Conservation (phyloP, 306 rosid species). For the Oxytropis ochrocephala region DNA sequence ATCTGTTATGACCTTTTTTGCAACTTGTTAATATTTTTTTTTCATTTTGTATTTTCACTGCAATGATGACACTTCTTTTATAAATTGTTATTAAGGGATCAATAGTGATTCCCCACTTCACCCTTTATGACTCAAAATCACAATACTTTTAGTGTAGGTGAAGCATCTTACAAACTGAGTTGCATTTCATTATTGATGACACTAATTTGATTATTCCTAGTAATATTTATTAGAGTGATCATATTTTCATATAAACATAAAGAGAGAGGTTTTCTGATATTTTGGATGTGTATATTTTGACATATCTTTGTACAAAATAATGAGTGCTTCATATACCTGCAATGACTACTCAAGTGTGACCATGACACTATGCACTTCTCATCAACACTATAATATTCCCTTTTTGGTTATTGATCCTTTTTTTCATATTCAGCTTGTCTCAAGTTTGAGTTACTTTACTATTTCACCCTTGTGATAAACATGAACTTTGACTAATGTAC, state of each 20-base stretch:
- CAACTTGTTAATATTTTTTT: not conserved
- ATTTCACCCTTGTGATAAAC: not conserved
- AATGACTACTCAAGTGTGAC: slow-evolving; percentile 19
- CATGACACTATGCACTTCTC: slow-evolving; percentile 17
- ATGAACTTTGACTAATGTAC: slow-evolving; percentile 20
- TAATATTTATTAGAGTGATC: not conserved
- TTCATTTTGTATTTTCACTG: not conserved
- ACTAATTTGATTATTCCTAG: not conserved
- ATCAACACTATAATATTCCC: not conserved
- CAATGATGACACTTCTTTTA: slow-evolving; percentile 9
- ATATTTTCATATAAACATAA: not conserved
- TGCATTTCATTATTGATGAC: too few relatives aligned
- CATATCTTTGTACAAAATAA: not conserved
- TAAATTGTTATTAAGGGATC: too few relatives aligned
- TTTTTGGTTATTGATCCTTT: slow-evolving; percentile 7
- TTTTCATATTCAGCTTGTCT: not conserved
- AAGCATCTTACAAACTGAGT: too few relatives aligned
- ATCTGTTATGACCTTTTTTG: not conserved
- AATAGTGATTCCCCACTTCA: too few relatives aligned
- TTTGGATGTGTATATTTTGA: not conserved
- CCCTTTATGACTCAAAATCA: too few relatives aligned
- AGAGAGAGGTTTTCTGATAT: not conserved
- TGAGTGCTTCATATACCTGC: slow-evolving; percentile 2
- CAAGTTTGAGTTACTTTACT: not conserved
- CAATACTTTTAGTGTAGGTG: too few relatives aligned